phyloP scores from a whole-genome alignment of 352 stramenopile species.

The Aphanomyces astaci region DNA sequence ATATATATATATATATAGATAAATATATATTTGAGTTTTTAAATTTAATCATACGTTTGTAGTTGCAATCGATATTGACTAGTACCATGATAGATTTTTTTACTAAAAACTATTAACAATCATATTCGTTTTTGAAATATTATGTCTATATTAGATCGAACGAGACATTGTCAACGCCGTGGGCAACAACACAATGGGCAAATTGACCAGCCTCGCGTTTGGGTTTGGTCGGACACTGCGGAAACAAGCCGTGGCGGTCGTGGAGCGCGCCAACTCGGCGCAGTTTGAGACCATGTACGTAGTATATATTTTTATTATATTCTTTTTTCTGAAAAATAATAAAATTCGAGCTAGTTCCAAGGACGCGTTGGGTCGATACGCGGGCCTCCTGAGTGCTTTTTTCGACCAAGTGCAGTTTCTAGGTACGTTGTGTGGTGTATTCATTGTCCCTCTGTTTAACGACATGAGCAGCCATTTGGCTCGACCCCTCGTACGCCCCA shows the following conservation, averaged over 20 bases:
- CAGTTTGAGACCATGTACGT: constrained; percentile 19
- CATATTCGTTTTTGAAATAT: too few relatives aligned
- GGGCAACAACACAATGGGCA: constrained; percentile 35
- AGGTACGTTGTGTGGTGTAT: background rate
- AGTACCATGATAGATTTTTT: too few relatives aligned
- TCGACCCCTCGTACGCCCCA: constrained; percentile 2
- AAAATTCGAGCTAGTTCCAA: too few relatives aligned
- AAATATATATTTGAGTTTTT: too few relatives aligned
- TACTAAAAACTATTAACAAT: too few relatives aligned
- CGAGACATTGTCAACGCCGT: constrained; percentile 16
- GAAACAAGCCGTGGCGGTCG: constrained; percentile 73
- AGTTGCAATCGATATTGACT: too few relatives aligned
- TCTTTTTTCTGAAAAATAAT: too few relatives aligned
- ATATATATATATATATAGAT: background rate
- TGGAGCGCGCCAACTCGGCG: constrained; percentile 38
- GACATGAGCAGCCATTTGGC: constrained; percentile 5
- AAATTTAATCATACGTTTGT: too few relatives aligned
- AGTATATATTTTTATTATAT: background rate
- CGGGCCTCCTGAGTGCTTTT: background rate
- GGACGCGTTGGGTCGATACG: constrained; percentile 12
- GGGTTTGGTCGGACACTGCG: constrained; percentile 79
- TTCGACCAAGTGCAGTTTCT: constrained; percentile 18
- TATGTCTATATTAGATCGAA: too few relatives aligned
- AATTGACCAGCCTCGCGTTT: constrained; percentile 71
- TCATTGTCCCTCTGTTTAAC: background rate